Conservation (phyloP, 768 basidiomycete species). For the Mycena leptocephala region DNA sequence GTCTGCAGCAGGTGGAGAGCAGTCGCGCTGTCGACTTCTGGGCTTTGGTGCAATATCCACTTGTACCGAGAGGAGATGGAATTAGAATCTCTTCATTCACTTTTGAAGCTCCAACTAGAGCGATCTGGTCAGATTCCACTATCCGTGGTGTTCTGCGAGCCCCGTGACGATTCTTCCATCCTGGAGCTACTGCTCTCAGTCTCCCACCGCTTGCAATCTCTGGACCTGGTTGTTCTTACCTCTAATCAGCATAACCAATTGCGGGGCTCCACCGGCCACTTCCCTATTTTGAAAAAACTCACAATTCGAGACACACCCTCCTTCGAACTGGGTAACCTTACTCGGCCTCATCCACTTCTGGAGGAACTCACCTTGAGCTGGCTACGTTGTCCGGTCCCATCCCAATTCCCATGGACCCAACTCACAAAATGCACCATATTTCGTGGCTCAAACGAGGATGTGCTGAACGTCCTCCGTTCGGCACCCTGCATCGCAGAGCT, state of each 20-base stretch:
- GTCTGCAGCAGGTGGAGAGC: slow-evolving; percentile 27
- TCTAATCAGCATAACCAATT: not conserved
- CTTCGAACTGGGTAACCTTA: slow-evolving; percentile 29
- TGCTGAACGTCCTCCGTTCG: slow-evolving; percentile 5
- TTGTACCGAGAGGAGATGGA: not conserved
- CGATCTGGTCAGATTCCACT: slow-evolving; percentile 22
- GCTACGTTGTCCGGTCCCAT: not conserved
- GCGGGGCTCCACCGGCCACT: not conserved
- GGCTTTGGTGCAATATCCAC: slow-evolving; percentile 22
- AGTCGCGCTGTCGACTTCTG: slow-evolving; percentile 15
- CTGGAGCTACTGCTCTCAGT: slow-evolving; percentile 10
- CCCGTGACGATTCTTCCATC: not conserved
- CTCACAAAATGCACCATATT: slow-evolving; percentile 17
- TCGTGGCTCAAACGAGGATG: not conserved
- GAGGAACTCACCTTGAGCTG: slow-evolving; percentile 17
- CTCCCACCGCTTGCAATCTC: slow-evolving; percentile 24
- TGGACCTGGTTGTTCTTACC: not conserved
- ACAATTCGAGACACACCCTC: not conserved
- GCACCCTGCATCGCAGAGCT: not conserved
- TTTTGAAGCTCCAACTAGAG: slow-evolving; percentile 24
- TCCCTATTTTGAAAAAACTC: slow-evolving; percentile 17
- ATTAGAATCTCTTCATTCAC: not conserved
- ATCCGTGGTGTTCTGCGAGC: not conserved
- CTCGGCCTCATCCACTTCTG: slow-evolving; percentile 17
- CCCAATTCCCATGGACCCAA: slow-evolving; percentile 21